Conservation (phyloP, 129 eudicot genomes). For the Flaveria bidentis region DNA sequence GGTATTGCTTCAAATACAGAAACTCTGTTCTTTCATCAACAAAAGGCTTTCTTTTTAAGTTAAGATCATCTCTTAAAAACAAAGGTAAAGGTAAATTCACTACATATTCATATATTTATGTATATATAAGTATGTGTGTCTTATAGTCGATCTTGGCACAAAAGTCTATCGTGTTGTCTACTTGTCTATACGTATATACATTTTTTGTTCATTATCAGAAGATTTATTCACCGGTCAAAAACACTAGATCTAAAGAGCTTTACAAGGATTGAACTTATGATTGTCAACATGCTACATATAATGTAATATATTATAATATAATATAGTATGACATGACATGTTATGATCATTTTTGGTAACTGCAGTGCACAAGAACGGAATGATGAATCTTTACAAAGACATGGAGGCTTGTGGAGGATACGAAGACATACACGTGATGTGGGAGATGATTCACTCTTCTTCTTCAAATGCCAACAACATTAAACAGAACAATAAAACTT, state of each 20-base stretch:
- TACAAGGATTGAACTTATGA: too few species aligned
- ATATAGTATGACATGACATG: too few species aligned
- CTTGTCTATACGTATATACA: too few species aligned
- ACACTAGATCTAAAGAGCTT: too few species aligned
- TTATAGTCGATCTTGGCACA: too few species aligned
- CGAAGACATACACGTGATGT: conserved; percentile 79
- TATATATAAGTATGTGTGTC: neutral
- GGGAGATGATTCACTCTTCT: conserved; percentile 84
- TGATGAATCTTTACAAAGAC: conserved; percentile 68
- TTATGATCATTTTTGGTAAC: neutral
- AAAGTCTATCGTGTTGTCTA: neutral
- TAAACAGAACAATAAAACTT: conserved; percentile 25
- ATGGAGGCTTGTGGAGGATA: conserved; percentile 80
- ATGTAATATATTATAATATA: too few species aligned
- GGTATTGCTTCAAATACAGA: conserved; percentile 51
- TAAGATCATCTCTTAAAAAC: conserved; percentile 50
- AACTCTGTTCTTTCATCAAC: conserved; percentile 46
- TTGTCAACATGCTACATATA: too few species aligned
- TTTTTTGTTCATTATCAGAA: too few species aligned
- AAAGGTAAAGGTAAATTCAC: conserved; percentile 50
- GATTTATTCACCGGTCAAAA: too few species aligned
- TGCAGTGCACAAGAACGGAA: conserved; percentile 50
- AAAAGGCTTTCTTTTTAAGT: conserved; percentile 46
- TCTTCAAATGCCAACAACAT: conserved; percentile 25
- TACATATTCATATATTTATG: neutral